Base-by-base conservation (phyloP, 108 stramenopile genomes). In the Nitzschia sp. region DNA sequence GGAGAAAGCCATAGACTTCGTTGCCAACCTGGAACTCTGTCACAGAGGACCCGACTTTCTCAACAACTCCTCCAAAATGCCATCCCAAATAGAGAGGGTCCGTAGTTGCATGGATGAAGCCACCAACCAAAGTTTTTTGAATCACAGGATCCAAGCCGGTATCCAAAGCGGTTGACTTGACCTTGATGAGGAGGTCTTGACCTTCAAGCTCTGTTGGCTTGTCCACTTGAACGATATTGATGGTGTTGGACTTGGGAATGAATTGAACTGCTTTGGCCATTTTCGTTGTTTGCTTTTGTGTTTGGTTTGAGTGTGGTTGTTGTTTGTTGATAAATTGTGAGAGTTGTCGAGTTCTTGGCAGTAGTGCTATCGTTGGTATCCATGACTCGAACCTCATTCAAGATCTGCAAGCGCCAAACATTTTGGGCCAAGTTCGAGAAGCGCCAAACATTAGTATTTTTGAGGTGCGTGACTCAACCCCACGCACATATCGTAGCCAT, bases 1-100 rank as follows among this genome's bases (percentile, higher is more conserved):
- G 77, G 29, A 78, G 29, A 57, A 41, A 38, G 25, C 77, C 77
- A 60, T 59, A 78, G 37, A 78, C 77, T 53, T 25, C 21, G 19
- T 51, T 52, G 6, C 67, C 67, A 11, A 53, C 24, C n/a, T 46
- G 0, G 8, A 78, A 46, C 29, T 42, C 41, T 19, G 51, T 25
- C 17, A 48, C 57, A 9, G 25, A 5, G 41, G 25, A 14, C 8
- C 77, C 72, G 0, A 62, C 0, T 7, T 10, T 54, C 29, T 55
- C 77, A 10, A 78, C 63, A 41, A 51, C 41, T 12, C 77, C 77
- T 3, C 44, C 50, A 50, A 42, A 78, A 38, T 78, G 77, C 14
- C 40, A 73, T 9, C 72, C 76, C 6, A 53, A 29, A 57, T 44
- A 19, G 7, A 77, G 43, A 10, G 76, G 76, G 2, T 44, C n/a